Evolutionary conservation across 2,329 filamentous ascomycete genomes (phyloP).

Genomic region (Septoria linicola): DNA sequence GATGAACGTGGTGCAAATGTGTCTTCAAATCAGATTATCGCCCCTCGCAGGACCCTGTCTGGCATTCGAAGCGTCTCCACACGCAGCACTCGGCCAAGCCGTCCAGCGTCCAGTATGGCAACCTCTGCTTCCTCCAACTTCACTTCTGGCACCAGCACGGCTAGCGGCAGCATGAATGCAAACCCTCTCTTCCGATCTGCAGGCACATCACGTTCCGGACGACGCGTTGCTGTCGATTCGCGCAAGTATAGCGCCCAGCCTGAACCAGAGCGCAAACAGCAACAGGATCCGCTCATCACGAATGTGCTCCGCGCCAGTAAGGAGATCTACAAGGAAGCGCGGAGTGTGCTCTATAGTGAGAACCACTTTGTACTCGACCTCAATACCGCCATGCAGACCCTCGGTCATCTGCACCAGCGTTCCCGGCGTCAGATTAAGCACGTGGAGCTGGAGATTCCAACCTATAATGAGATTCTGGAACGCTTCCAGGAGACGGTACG

Average conservation of each 20-base stretch:
- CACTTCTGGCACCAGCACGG: no score
- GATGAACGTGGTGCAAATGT: background rate
- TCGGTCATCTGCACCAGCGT: slow-evolving; percentile 45
- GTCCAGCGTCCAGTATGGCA: background rate
- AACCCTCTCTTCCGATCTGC: no score
- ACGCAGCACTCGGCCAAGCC: background rate
- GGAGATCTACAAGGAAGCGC: slow-evolving; percentile 44
- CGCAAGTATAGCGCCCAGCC: slow-evolving; percentile 2
- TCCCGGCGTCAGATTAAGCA: slow-evolving; percentile 46
- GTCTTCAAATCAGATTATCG: no score
- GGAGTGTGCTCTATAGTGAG: slow-evolving; percentile 42
- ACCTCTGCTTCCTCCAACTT: no score
- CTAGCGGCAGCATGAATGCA: background rate
- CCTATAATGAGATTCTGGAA: slow-evolving; percentile 49
- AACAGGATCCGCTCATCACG: slow-evolving; percentile 40
- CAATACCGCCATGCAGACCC: slow-evolving; percentile 40
- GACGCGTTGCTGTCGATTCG: background rate
- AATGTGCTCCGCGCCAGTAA: slow-evolving; percentile 43
- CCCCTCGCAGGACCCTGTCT: background rate
- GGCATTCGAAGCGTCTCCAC: background rate
- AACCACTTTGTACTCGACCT: slow-evolving; percentile 45
- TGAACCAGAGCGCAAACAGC: slow-evolving; percentile 29
- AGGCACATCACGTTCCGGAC: background rate
- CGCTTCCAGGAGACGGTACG: slow-evolving; percentile 49
- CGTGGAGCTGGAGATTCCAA: slow-evolving; percentile 46